Conservation (phyloP, 805 yeast species). For the Teunomyces gatunensis region DNA sequence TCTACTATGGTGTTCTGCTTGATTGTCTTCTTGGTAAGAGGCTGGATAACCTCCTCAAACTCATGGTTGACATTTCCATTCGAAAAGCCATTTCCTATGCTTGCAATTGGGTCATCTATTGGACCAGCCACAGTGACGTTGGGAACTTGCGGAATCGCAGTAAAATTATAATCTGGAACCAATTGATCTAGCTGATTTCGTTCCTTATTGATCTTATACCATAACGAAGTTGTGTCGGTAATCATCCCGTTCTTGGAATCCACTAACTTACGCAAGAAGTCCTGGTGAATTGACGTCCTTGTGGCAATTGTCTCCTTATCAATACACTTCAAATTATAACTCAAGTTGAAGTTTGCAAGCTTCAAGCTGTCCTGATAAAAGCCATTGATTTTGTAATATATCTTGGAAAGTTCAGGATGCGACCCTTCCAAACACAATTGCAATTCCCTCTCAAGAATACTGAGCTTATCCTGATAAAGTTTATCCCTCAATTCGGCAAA, state of each 20-base stretch:
- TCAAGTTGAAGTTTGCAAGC: constrained; percentile 39
- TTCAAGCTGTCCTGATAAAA: constrained; percentile 69
- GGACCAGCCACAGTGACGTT: constrained; percentile 19
- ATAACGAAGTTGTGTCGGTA: constrained; percentile 70
- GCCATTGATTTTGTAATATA: constrained; percentile 66
- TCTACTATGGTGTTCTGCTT: constrained; percentile 37
- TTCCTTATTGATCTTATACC: constrained; percentile 92
- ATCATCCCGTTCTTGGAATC: constrained; percentile 67
- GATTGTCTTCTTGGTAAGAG: constrained; percentile 31
- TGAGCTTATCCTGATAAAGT: constrained; percentile 78
- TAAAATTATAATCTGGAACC: constrained; percentile 51
- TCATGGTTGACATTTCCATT: constrained; percentile 3
- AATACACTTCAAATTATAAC: constrained; percentile 71
- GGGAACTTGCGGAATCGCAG: constrained; percentile 36
- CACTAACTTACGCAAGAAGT: constrained; percentile 63
- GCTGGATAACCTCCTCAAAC: constrained; percentile 9
- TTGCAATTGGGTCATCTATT: constrained; percentile 8
- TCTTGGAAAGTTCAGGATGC: constrained; percentile 83
- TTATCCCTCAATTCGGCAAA: constrained; percentile 85
- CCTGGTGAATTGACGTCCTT: constrained; percentile 80
- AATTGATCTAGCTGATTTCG: constrained; percentile 74
- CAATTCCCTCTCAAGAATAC: constrained; percentile 74
- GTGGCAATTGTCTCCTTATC: constrained; percentile 77
- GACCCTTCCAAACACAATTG: constrained; percentile 84
- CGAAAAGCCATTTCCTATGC: constrained; percentile 4